A percentile compares a stretch with the other conserved stretches of the same genome.
Conservation (phyloP, 2,329 filamentous ascomycete species). For the Xylariomycetidae sp. region DNA sequence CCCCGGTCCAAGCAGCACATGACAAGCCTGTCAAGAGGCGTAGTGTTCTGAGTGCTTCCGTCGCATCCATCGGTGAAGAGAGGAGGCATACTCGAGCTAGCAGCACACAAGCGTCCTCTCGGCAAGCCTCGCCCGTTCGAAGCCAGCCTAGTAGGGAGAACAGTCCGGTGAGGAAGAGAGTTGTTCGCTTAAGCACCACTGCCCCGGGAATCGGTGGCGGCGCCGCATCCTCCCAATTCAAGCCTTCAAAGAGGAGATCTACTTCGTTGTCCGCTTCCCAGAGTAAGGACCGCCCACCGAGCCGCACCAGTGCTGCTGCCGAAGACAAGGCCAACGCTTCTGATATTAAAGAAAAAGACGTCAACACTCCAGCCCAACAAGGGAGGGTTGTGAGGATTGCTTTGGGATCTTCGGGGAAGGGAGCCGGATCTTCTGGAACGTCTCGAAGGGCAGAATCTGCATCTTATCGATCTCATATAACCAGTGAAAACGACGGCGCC, state of each 20-base stretch:
- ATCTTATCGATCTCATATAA: conserved; percentile 28
- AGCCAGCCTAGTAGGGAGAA: conserved; percentile 38
- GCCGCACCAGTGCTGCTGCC: conserved; percentile 34
- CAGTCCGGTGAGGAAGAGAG: conserved; percentile 52
- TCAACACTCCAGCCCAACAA: conserved; percentile 51
- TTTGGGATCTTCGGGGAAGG: conserved; percentile 45
- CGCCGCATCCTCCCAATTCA: conserved; percentile 16
- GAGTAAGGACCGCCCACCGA: conserved; percentile 33
- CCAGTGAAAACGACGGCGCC: conserved; percentile 38
- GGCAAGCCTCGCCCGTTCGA: conserved; percentile 38
- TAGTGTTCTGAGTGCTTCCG: conserved; percentile 43
- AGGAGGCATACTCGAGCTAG: conserved; percentile 43
- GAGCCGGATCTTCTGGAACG: conserved; percentile 30
- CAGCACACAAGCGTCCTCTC: conserved; percentile 41
- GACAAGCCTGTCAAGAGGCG: conserved; percentile 37
- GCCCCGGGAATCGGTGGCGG: conserved; percentile 25
- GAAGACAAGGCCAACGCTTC: conserved; percentile 34
- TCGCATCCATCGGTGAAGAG: conserved; percentile 38
- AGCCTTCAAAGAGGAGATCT: conserved; percentile 42
- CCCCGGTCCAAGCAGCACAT: conserved; percentile 29
- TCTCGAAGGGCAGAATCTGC: conserved; percentile 30
- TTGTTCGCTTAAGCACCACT: conserved; percentile 52
- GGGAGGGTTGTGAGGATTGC: conserved; percentile 52
- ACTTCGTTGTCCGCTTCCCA: conserved; percentile 41
- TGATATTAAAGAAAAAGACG: conserved; percentile 29